Percentiles rank a stretch among this genome's conserved stretches.
Conservation (phyloP, 2,329 filamentous ascomycete genomes). For the Huntiella moniliformis region DNA sequence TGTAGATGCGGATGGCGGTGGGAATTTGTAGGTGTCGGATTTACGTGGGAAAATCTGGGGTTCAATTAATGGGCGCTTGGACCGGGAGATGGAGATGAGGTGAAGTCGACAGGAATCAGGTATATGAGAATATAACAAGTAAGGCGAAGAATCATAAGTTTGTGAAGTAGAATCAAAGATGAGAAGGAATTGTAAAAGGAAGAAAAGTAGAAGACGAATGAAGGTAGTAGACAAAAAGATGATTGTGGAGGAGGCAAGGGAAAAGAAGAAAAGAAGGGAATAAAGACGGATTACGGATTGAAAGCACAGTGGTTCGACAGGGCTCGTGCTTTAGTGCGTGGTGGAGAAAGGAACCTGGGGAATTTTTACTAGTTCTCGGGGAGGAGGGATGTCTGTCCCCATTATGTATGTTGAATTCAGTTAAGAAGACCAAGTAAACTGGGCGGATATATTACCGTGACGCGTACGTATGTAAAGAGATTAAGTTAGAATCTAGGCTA, state of each 20-base stretch:
- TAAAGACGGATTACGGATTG: neutral
- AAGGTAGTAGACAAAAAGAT: neutral
- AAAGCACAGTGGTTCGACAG: too few relatives aligned
- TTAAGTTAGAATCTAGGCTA: too few relatives aligned
- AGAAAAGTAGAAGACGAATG: neutral
- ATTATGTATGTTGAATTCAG: too few relatives aligned
- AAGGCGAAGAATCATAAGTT: too few relatives aligned
- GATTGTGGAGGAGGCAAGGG: too few relatives aligned
- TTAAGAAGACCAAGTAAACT: too few relatives aligned
- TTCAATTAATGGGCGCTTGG: neutral
- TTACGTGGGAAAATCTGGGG: neutral
- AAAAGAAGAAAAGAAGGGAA: constrained; percentile 2
- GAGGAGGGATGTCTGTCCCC: too few relatives aligned
- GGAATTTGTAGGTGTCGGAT: neutral
- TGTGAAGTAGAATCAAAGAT: neutral
- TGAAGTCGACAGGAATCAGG: neutral
- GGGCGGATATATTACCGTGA: too few relatives aligned
- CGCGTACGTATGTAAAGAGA: too few relatives aligned
- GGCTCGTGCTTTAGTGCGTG: too few relatives aligned
- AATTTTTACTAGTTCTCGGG: too few relatives aligned
- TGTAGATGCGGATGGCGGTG: neutral
- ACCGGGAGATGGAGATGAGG: neutral
- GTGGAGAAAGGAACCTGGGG: too few relatives aligned
- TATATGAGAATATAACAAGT: neutral
- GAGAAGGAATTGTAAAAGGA: neutral